A percentile compares a stretch with the other conserved stretches of the same genome.
phyloP scores from a whole-genome alignment of 164 flowering plant genomes.

The Hamamelis virginiana region DNA sequence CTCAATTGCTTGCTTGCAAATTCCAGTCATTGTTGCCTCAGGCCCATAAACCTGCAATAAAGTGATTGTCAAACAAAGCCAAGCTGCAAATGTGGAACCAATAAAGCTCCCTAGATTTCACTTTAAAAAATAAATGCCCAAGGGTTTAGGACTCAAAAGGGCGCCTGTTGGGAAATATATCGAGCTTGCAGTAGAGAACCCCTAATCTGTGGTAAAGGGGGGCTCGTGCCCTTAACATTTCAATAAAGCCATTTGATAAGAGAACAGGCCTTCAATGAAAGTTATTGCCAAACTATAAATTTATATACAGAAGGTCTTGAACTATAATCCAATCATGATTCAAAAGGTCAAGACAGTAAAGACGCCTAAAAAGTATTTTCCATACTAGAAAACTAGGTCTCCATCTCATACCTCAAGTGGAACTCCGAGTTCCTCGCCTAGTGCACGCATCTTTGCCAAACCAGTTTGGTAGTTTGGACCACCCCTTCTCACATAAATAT shows the following conservation, averaged over 20 bases:
- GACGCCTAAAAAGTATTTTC: background rate
- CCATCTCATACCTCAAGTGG: constrained; percentile 70
- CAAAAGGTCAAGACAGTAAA: background rate
- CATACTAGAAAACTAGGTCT: background rate
- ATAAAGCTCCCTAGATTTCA: background rate
- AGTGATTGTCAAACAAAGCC: background rate
- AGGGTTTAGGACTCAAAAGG: background rate
- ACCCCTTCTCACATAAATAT: constrained; percentile 87
- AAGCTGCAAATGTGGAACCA: background rate
- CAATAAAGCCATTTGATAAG: background rate
- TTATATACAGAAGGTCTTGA: background rate
- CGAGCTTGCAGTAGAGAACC: no score
- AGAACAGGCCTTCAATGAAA: background rate
- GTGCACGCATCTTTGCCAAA: constrained; percentile 78
- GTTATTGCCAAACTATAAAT: background rate
- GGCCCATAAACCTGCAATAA: constrained; percentile 83
- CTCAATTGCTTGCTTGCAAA: constrained; percentile 92
- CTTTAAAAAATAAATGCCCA: background rate
- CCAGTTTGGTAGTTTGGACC: constrained; percentile 96
- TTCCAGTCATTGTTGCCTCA: constrained; percentile 95
- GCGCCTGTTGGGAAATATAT: background rate
- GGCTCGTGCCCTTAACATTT: no score
- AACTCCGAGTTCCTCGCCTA: constrained; percentile 80
- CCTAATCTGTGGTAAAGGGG: no score
- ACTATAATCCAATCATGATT: background rate